Base-by-base conservation (phyloP, 352 stramenopile genomes). In the Bremia lactucae region DNA sequence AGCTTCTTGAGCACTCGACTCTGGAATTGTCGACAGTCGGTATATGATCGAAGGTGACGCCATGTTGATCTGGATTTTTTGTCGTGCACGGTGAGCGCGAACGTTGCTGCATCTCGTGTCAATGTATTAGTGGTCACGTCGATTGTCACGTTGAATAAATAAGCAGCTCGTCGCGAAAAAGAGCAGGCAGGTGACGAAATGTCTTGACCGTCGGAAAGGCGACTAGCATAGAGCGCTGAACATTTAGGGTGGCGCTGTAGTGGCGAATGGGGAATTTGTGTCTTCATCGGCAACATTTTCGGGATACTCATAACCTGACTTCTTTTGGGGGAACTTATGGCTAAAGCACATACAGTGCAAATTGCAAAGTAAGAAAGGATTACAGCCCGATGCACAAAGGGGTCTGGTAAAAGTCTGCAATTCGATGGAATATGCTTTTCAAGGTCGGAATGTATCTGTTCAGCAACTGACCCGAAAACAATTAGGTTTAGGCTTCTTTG, bases 21-120 rank as follows among this genome's bases (percentile, higher is more conserved):
- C 42, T 65, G 61, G 46, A 75, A 72, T 7, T 29, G 31, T 42
- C 61, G 46, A 29, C 62, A 75, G 4, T 75, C 52, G 15, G 62
- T 50, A 42, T 59, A 75, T 8, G 47, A 61, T 22, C 65, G 52
- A 11, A 56, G 19, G 34, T 67, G 53, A 19, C 56, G 56, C 61
- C 61, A 71, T 0, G 48, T 72, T 13, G 67, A 58, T 26, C 36
- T 70, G 18, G 47, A 58, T 36, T 56, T 67, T 34, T 34, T 51
- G 38, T 71, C 56, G 38, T 67, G 57, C 25, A 78, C 60, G 11
- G 60, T 68, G 13, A 71, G 23, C 13, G 57, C 56, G 19, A 65
- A 65, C 10, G 41, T 55, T 14, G 46, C 38, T 3, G 40, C 22
- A 11, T 43, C 52, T 39, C 44, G 44, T 2, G 34, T 39, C n/a